A percentile compares a stretch with the other conserved stretches of the same genome.
These are phyloP conservation scores for Rhizophagus sp. DNA, from an alignment of 192 early-diverging fungal species.

Conservation along the genomic window DNA sequence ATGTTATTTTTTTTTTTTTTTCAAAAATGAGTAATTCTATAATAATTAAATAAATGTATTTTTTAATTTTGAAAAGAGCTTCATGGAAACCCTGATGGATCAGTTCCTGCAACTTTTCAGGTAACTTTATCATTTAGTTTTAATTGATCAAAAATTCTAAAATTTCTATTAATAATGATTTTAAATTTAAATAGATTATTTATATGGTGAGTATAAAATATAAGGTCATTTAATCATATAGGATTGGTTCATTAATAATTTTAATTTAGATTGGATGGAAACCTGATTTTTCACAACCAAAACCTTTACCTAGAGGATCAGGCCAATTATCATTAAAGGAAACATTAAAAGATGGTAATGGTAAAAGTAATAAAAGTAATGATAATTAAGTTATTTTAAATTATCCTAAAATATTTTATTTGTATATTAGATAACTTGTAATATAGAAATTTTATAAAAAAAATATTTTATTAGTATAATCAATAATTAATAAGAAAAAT, in stretches of 20 bases:
- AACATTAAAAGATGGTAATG: constrained; percentile 34
- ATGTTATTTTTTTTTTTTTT: neutral
- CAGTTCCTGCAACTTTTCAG: constrained; percentile 94
- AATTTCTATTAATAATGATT: neutral
- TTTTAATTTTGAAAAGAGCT: constrained; percentile 56
- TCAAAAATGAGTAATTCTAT: too few relatives aligned
- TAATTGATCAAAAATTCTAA: neutral
- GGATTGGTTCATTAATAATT: constrained; percentile 34
- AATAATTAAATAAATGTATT: neutral
- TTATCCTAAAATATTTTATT: too few relatives aligned
- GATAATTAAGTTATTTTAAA: too few relatives aligned
- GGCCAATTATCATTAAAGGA: constrained; percentile 81
- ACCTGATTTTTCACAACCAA: constrained; percentile 79
- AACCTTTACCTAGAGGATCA: constrained; percentile 80
- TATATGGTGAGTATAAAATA: constrained; percentile 28
- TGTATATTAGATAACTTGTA: too few relatives aligned
- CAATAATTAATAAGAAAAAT: too few relatives aligned
- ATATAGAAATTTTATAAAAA: too few relatives aligned
- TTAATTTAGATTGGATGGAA: constrained; percentile 90
- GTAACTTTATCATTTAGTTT: constrained; percentile 32
- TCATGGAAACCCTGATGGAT: constrained; percentile 84
- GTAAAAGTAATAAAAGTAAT: neutral
- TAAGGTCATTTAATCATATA: neutral
- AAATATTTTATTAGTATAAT: too few relatives aligned
- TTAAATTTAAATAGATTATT: constrained; percentile 10